phyloP scores from a whole-genome alignment of 2,329 filamentous ascomycete genomes.

The Nectriaceae sp. region DNA sequence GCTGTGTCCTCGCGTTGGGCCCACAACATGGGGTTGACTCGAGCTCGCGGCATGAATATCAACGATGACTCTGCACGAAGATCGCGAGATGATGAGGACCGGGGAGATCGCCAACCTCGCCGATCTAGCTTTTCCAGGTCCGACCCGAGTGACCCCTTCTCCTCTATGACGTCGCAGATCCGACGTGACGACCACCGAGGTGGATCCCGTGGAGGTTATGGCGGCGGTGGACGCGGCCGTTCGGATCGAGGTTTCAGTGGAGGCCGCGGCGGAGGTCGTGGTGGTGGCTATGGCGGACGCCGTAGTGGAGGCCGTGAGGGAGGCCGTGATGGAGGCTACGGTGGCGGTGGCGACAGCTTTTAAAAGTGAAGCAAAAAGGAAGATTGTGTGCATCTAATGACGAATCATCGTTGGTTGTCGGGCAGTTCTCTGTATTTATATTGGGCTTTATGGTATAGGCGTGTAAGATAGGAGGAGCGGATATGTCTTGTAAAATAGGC shows the following conservation, averaged over 20 bases:
- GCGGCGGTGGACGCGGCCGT: neutral
- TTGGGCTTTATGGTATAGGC: slow-evolving; percentile 27
- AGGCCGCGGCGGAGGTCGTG: neutral
- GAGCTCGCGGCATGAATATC: slow-evolving; percentile 38
- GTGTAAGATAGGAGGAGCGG: slow-evolving; percentile 24
- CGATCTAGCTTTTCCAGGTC: slow-evolving; percentile 2
- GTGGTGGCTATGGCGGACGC: slow-evolving; percentile 15
- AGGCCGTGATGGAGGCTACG: slow-evolving; percentile 7
- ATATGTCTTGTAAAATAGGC: slow-evolving; percentile 24
- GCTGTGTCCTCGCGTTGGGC: slow-evolving; percentile 29
- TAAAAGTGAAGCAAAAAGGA: slow-evolving; percentile 1
- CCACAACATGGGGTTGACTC: slow-evolving; percentile 33
- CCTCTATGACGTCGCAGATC: slow-evolving; percentile 25
- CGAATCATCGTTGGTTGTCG: slow-evolving; percentile 1
- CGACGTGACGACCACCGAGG: slow-evolving; percentile 27
- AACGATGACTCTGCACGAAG: slow-evolving; percentile 11
- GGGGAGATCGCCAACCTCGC: slow-evolving; percentile 10
- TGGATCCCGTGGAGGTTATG: slow-evolving; percentile 18
- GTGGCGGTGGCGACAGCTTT: slow-evolving; percentile 5
- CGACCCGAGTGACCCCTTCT: slow-evolving; percentile 27
- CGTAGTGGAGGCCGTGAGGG: slow-evolving; percentile 20
- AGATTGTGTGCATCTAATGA: slow-evolving; percentile 8
- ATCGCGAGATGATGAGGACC: slow-evolving; percentile 7
- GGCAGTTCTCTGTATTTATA: slow-evolving; percentile 29
- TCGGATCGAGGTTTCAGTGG: neutral